phyloP scores from a whole-genome alignment of 2,329 filamentous ascomycete genomes.

The Penicillium sp. region DNA sequence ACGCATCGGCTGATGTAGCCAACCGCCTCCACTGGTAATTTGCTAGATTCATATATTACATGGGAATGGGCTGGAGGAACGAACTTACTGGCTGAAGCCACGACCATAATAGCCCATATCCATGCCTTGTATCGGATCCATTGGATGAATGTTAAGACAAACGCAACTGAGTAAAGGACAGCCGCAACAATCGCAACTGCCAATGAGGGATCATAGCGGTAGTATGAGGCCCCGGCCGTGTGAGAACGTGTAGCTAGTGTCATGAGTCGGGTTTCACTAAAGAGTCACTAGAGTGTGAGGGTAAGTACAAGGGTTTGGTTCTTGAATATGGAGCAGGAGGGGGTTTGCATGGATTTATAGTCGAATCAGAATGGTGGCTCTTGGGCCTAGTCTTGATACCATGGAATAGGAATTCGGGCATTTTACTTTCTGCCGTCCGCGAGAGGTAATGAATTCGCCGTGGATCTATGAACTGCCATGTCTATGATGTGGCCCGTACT shows the following conservation, averaged over 20 bases:
- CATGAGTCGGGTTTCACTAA: not conserved
- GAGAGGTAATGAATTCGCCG: not conserved
- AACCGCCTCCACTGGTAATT: slow-evolving; percentile 38
- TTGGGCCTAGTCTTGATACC: not conserved
- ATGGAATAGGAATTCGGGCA: not conserved
- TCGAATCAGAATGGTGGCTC: not conserved
- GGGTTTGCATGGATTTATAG: not conserved
- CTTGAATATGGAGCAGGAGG: not conserved
- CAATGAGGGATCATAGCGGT: slow-evolving; percentile 30
- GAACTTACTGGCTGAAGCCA: slow-evolving; percentile 32
- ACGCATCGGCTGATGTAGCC: slow-evolving; percentile 37
- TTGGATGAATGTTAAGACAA: slow-evolving; percentile 29
- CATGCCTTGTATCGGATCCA: slow-evolving; percentile 34
- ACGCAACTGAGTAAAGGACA: slow-evolving; percentile 27
- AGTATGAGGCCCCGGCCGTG: slow-evolving; percentile 12
- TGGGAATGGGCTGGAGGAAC: not conserved
- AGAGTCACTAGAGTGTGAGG: not conserved
- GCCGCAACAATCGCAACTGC: slow-evolving; percentile 30
- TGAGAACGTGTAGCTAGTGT: not conserved
- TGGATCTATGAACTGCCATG: not conserved
- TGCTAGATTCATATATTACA: not conserved
- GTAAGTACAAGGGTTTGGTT: too few species aligned
- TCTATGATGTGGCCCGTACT: not conserved
- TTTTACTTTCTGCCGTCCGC: not conserved
- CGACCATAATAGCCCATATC: slow-evolving; percentile 36